phyloP scores from a whole-genome alignment of 192 early-diverging fungal species.

The Podila horticola region DNA sequence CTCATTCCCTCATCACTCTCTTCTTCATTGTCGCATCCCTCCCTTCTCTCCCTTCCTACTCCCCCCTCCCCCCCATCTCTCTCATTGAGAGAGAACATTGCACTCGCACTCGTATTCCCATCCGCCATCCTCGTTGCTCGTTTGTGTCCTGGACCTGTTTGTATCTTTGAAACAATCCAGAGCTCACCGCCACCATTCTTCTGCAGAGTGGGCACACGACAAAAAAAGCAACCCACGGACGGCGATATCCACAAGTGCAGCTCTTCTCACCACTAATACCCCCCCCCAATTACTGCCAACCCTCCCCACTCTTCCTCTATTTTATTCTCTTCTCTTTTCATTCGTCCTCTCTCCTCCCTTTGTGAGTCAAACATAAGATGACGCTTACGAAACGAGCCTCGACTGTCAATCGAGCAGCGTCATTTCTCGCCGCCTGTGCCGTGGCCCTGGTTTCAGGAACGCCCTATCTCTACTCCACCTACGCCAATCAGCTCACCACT shows the following conservation, averaged over 20 bases:
- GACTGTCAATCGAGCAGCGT: constrained; percentile 14
- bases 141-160: neutral
- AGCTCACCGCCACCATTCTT: no score
- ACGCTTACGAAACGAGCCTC: neutral
- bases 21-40: neutral
- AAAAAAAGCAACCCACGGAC: no score
- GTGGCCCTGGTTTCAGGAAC: constrained; percentile 47
- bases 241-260: no score
- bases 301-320: neutral
- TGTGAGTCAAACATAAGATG: neutral
- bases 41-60: neutral
- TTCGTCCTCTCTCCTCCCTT: neutral
- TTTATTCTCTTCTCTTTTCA: neutral
- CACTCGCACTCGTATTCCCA: no score
- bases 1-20: neutral
- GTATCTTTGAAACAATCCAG: no score
- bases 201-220: no score
- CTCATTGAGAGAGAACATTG: neutral
- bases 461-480: constrained; percentile 49
- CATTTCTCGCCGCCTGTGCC: constrained; percentile 40
- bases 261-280: neutral
- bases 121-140: no score
- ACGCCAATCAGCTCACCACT: constrained; percentile 46
- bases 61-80: neutral
- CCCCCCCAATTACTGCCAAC: neutral